Evolutionary conservation across 2,329 filamentous ascomycete species (phyloP), one percentile per base, ranked within the genome.

Genomic region (Venturia asperata): DNA sequence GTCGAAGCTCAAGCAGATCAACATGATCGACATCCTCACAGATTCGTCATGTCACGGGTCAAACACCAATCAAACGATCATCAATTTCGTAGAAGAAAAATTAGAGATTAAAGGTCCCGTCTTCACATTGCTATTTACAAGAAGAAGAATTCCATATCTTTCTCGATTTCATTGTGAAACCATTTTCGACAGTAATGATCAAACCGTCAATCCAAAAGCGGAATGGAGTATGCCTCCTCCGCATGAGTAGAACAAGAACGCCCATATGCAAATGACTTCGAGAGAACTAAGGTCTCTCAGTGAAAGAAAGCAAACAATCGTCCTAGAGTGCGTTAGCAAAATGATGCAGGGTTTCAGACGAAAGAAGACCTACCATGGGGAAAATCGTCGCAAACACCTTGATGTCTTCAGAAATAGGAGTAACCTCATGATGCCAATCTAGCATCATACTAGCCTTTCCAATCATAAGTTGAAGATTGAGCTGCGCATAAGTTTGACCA

Each of bases 321-420:
- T 95, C 91, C 90, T 93, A 69, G 5, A 17, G 49, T n/a, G n/a
- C 62, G 41, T 6, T 27, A 34, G n/a, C 17, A 37, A 4, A 15
- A 5, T 7, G 47, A 60, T n/a, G 49, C 68, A 64, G 37, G 21
- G 67, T 11, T n/a, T 9, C 7, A 11, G 63, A 30, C 24, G 43
- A 5, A 41, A 68, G 64, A 65, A 69, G 63, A 79, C 87, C 77
- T 79, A 95, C 92, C 89, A 89, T 89, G 65, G 94, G 94, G 83
- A 99, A 99, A 71, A 99, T 96, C 37, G 92, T 97, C 49, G 94
- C 94, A 79, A 97, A 99, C 70, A 97, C 93, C 81, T 96, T 93
- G 78, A 99, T 97, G 77, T 96, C 88, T 79, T 99, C 94, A 0
- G 91, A 96, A 66, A 82, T 73, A 0, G 89, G 86, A 13, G 94